Conservation (phyloP, 192 early-diverging fungal genomes). For the Backusella parvicylindrica region DNA sequence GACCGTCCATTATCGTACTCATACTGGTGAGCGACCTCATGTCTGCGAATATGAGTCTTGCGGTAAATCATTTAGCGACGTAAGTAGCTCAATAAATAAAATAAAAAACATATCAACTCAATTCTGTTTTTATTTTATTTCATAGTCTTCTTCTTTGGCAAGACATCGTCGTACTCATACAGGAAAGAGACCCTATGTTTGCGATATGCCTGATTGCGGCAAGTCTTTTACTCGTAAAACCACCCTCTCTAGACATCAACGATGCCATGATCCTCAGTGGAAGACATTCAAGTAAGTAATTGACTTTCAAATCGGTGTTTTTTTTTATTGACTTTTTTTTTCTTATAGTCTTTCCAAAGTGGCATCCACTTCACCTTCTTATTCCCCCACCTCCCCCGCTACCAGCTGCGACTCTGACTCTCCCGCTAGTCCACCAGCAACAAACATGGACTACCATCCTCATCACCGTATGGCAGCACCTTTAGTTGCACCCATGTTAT, state of each 20-base stretch:
- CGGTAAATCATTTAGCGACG: slow-evolving; percentile 66
- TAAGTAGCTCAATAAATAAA: slow-evolving; percentile 29
- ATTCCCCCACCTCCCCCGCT: slow-evolving; percentile 20
- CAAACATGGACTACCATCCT: slow-evolving; percentile 10
- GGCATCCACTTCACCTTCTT: not conserved
- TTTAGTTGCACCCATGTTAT: slow-evolving; percentile 32
- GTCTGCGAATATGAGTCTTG: slow-evolving; percentile 56
- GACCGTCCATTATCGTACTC: slow-evolving; percentile 56
- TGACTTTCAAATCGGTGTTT: not conserved
- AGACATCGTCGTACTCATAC: slow-evolving; percentile 76
- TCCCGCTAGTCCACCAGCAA: slow-evolving; percentile 23
- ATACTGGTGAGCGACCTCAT: slow-evolving; percentile 66
- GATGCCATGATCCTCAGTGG: slow-evolving; percentile 50
- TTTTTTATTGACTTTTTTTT: not conserved
- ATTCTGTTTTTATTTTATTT: not conserved
- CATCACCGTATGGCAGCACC: slow-evolving; percentile 16
- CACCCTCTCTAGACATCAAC: slow-evolving; percentile 59
- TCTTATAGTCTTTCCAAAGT: slow-evolving; percentile 4
- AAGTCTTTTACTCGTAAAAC: slow-evolving; percentile 71
- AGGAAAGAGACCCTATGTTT: slow-evolving; percentile 73
- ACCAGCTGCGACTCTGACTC: slow-evolving; percentile 36
- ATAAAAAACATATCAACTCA: not conserved
- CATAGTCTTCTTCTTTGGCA: slow-evolving; percentile 66
- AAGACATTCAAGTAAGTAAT: slow-evolving; percentile 39
- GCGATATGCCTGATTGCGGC: slow-evolving; percentile 60